Base-by-base conservation (phyloP, 2,329 filamentous ascomycete genomes). In the Cordyceps pruinosa region DNA sequence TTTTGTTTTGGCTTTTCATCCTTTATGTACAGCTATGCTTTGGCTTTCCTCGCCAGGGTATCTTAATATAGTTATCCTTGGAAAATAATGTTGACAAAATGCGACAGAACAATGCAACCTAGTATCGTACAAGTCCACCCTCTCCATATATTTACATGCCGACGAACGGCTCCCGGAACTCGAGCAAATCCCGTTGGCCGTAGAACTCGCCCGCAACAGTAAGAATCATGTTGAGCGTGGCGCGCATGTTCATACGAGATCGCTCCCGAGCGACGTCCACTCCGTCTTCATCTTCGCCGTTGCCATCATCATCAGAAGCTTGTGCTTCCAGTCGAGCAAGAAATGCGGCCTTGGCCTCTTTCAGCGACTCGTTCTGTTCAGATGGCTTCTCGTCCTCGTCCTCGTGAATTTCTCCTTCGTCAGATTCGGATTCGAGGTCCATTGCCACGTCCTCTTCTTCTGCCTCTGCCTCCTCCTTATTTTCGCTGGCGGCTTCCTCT, bases 151-250 rank as follows among this genome's bases (percentile, higher is more conserved):
- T 4, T 34, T 35, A 58, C 56, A 58, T 58, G 41, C 56, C 72
- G 23, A 76, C 72, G 64, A 84, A 85, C 4, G 81, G 81, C 60
- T 87, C 82, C 58, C 90, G 82, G 60, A 86, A 88, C 65, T 88
- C 84, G 49, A 97, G 79, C 61, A 97, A 72, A 70, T 97, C 93
- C 62, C 87, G 80, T 72, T 97, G 93, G 1, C 93, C 91, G 72
- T 92, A 97, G 62, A 89, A 84, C 72, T 96, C 91, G 64, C 90
- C 92, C 48, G 88, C 86, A 35, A 97, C 80, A 0, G 89, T 94
- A 63, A 97, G 76, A 54, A 97, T 89, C 90, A 96, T 96, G 72
- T 95, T 92, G 34, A 97, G 77, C 41, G 90, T 91, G n/a, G 85
- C 87, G 28, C 82, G 77, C 75, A 77, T 78, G 68, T 80, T 83